Base-by-base conservation (phyloP, 768 basidiomycete genomes). In the Clitopilus passeckerianus region DNA sequence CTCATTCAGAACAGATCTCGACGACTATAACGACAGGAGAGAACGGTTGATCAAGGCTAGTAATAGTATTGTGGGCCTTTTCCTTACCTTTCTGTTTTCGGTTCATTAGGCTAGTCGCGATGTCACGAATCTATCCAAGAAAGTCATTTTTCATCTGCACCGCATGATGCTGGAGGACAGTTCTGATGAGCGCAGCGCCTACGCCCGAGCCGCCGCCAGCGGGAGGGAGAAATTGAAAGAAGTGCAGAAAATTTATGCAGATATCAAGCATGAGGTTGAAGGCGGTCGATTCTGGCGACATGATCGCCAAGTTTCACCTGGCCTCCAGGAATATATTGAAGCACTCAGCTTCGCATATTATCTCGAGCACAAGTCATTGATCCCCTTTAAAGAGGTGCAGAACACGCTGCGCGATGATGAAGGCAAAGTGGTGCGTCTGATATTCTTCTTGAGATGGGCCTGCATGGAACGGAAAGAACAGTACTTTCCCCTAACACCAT, bases 241-340 rank as follows among this genome's bases (percentile, higher is more conserved):
- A 64, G 84, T 95, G 16, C 83, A 84, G 62, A 64, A 61, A 7
- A 73, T 91, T 34, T 93, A 93, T 61, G 83, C 81, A 4, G 70
- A 72, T 22, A 77, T 97, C 59, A 75, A 77, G 59, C 72, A 73
- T 1, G 89, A 93, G 61, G 72, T 95, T 8, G 73, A 72, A 37
- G 87, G 83, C 10, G 86, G 88, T 54, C 79, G 75, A 35, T 94
- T 88, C 71, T 94, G 93, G 91, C 80, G 86, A 53, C 86, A 89
- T 70, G 82, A 90, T 66, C 81, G 83, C 34, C 83, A 87, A 62
- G 75, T 92, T 58, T 90, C 90, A 6, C 85, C 89, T 0, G 87
- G 95, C 3, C 73, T 98, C 27, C 95, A 98, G 71, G 97, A 98
- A 74, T 98, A 94, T 73, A 92, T 98, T 63, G 97, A 98, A 71